A percentile compares a stretch with the other conserved stretches of the same genome.
Evolutionary conservation across 2,329 filamentous ascomycete genomes (phyloP).

Genomic region (Aspergillus flavus): DNA sequence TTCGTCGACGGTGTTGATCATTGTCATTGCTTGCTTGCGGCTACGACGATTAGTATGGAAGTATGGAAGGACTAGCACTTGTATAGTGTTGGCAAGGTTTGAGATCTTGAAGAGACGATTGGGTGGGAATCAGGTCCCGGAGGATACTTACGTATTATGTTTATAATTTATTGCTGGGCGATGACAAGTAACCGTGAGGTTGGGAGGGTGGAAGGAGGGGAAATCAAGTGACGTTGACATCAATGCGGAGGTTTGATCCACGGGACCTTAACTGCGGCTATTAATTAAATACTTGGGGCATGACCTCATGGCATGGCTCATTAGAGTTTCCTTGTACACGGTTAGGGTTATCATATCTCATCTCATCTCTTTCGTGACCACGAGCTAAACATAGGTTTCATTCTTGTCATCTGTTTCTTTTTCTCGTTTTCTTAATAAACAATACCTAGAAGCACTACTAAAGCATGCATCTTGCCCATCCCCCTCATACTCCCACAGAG

Average conservation of each 20-base stretch:
- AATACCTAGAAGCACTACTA: neutral
- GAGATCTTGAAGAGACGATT: neutral
- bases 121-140: neutral
- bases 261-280: conserved; percentile 2
- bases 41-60: neutral
- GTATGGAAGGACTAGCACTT: neutral
- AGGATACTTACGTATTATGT: neutral
- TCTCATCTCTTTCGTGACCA: neutral
- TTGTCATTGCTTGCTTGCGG: conserved; percentile 10
- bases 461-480: neutral
- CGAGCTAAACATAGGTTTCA: neutral
- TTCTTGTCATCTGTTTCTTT: neutral
- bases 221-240: conserved; percentile 4
- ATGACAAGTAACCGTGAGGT: neutral
- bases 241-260: conserved; percentile 4
- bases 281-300: neutral
- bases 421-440: neutral
- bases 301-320: neutral
- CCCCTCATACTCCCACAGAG: neutral
- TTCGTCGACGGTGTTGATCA: conserved; percentile 52
- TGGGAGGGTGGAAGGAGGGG: neutral
- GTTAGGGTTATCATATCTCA: neutral
- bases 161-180: neutral
- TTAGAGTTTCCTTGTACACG: neutral
- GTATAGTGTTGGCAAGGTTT: neutral